These are phyloP conservation scores for grape (Vitis vinifera) DNA, from an alignment of 164 flowering plant species.

Conservation along the genomic window ASM3070453v1 NC_081811.1:22913001-22913500, in stretches of 20 bases:
- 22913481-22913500: constrained; percentile 41
- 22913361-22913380: constrained; percentile 89
- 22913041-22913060: constrained; percentile 95
- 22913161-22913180: constrained; percentile 99
- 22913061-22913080: constrained; percentile 86
- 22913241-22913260: constrained; percentile 97
- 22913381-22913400: constrained; percentile 76
- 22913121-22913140: constrained; percentile 99
- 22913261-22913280: constrained; percentile 99
- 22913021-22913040: constrained; percentile 98
- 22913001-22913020: constrained; percentile 97
- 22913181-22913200: constrained; percentile 99
- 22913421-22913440: constrained; percentile 47
- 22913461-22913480: constrained; percentile 37
- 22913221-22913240: constrained; percentile 64
- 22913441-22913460: constrained; percentile 32
- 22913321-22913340: constrained; percentile 93
- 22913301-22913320: constrained; percentile 89
- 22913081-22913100: constrained; percentile 92
- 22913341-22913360: constrained; percentile 91
- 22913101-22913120: constrained; percentile 90
- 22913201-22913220: constrained; percentile 99
- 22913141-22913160: constrained; percentile 98
- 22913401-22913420: constrained; percentile 41
- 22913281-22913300: constrained; percentile 87